A percentile compares a stretch with the other conserved stretches of the same genome.
phyloP scores from a whole-genome alignment of 129 eudicot species.

The Arctium lappa region DNA sequence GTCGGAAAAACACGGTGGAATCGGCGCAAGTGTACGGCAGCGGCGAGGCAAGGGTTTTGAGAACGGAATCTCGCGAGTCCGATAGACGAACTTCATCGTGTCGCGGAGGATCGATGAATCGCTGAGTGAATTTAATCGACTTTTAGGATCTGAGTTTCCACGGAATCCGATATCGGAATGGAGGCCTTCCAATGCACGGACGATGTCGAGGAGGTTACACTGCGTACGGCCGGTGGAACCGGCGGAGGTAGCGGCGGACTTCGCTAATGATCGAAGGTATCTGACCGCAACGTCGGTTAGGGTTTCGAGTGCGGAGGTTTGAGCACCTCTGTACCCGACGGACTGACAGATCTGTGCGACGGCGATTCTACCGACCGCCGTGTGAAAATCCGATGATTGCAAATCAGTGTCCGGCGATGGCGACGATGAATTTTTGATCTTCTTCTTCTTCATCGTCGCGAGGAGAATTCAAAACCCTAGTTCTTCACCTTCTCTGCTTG shows the following conservation, averaged over 20 bases:
- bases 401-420: background rate
- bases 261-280: conserved; percentile 21
- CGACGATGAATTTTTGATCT: conserved; percentile 14
- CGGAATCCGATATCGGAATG: conserved; percentile 39
- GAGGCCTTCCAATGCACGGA: conserved; percentile 44
- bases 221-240: conserved; percentile 47
- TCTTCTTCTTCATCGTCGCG: conserved; percentile 16
- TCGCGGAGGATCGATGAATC: conserved; percentile 27
- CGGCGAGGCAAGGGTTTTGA: conserved; percentile 45
- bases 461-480: conserved; percentile 19
- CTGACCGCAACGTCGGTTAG: conserved; percentile 23
- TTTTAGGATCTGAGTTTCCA: conserved; percentile 23
- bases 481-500: background rate
- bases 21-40: background rate
- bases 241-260: conserved; percentile 40
- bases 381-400: conserved; percentile 28
- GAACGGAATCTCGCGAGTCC: conserved; percentile 45
- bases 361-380: conserved; percentile 33
- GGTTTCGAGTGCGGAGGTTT: conserved; percentile 42
- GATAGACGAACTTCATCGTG: conserved; percentile 28
- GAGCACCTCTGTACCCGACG: conserved; percentile 40
- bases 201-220: conserved; percentile 45
- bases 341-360: conserved; percentile 65
- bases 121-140: background rate
- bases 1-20: background rate